A percentile compares a stretch with the other conserved stretches of the same genome.
phyloP scores from a whole-genome alignment of 345 rosid genomes.

The Ceriops decandra region DNA sequence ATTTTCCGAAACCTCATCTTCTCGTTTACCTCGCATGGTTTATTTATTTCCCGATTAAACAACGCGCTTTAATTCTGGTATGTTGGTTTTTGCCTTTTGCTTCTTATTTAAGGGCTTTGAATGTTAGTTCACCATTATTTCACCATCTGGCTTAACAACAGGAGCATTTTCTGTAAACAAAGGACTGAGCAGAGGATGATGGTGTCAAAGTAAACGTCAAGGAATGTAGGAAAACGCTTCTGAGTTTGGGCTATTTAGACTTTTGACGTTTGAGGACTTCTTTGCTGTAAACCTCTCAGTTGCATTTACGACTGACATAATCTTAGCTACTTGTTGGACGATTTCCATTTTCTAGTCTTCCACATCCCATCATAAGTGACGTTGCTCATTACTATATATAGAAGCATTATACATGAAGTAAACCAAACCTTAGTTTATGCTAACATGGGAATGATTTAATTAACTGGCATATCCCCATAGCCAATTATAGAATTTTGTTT shows the following conservation, averaged over 20 bases:
- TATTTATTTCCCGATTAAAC: background rate
- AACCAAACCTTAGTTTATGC: background rate
- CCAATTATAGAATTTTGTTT: background rate
- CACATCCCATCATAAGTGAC: background rate
- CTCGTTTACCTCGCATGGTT: constrained; percentile 72
- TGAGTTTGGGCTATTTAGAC: constrained; percentile 82
- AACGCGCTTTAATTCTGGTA: background rate
- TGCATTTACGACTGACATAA: background rate
- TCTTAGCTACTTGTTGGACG: background rate
- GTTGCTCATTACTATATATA: background rate
- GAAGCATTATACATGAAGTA: background rate
- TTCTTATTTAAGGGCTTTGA: constrained; percentile 12
- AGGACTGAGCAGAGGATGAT: constrained; percentile 78
- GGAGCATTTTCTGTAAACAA: constrained; percentile 84
- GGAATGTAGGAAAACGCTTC: constrained; percentile 88
- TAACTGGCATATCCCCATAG: background rate
- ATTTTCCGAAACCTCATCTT: constrained; percentile 95
- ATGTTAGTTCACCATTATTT: constrained; percentile 1
- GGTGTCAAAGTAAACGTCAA: constrained; percentile 77
- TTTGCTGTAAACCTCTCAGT: constrained; percentile 52
- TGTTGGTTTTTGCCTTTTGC: background rate
- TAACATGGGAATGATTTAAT: background rate
- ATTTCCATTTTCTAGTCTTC: background rate
- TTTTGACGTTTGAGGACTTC: constrained; percentile 92
- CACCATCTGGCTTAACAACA: constrained; percentile 22